A percentile compares a stretch with the other conserved stretches of the same genome.
Evolutionary conservation across 257 asterid genomes (phyloP).

Genomic region (Knoxia roxburghii): DNA sequence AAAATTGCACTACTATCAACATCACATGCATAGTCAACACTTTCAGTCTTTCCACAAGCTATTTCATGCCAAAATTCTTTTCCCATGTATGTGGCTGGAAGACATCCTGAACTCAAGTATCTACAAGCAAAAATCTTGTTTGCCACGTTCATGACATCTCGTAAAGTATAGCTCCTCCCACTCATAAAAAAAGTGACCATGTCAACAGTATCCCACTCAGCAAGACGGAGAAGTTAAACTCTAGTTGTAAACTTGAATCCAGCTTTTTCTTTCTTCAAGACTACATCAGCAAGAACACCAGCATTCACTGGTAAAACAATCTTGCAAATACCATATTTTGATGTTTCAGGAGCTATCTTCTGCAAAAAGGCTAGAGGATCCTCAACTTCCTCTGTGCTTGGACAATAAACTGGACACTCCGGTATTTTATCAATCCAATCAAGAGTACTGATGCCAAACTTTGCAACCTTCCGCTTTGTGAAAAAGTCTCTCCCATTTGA

Average conservation of each 20-base stretch:
- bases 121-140: constrained; percentile 90
- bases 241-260: constrained; percentile 93
- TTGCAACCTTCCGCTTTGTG: constrained; percentile 57
- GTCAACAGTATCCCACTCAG: constrained; percentile 91
- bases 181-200: constrained; percentile 92
- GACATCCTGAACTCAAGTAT: constrained; percentile 84
- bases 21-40: constrained; percentile 99
- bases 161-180: constrained; percentile 91
- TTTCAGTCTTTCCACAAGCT: constrained; percentile 91
- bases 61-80: constrained; percentile 99
- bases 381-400: constrained; percentile 79
- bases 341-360: constrained; percentile 95
- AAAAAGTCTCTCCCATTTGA: constrained; percentile 50
- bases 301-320: constrained; percentile 82
- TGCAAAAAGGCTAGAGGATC: constrained; percentile 87
- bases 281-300: constrained; percentile 93
- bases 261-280: constrained; percentile 79
- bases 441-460: constrained; percentile 60
- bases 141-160: constrained; percentile 98
- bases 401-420: constrained; percentile 83
- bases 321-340: constrained; percentile 94
- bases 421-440: constrained; percentile 81
- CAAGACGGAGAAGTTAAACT: constrained; percentile 96
- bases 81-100: constrained; percentile 81
- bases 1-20: constrained; percentile 99